Evolutionary conservation across 371 early-diverging fungal species (phyloP), one percentile per base, ranked within the genome.

Genomic region (Haplosporangium sp.): DNA sequence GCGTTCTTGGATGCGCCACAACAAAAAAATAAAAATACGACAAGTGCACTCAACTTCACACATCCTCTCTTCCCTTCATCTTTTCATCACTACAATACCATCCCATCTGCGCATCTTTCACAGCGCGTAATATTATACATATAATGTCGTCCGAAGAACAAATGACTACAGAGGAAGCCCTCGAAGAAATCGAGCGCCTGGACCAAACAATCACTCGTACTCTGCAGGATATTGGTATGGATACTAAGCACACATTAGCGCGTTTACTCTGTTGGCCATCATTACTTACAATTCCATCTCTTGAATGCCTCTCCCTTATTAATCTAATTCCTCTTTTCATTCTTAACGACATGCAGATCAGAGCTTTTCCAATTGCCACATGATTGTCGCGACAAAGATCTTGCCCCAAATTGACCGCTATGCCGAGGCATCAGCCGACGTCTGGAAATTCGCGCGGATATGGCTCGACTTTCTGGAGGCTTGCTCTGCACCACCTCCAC

Each of bases 131-230:
- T 29, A 29, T 29, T 29, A 1, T 29, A 29, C 45, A 45, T 45
- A 13, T 16, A 45, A 13, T 21, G 20, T 59, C 64, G 71, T 62
- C 70, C 10, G 45, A 48, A 20, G 11, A 40, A n/a, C 64, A 65
- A 41, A 46, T 55, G 65, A 54, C 72, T 4, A 68, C 72, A 13
- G 61, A 47, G 29, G 72, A 77, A 6, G 79, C 68, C 40, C 68
- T 77, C 58, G 79, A 77, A 37, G 79, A 77, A 45, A 77, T 72
- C 43, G 79, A 77, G 65, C 72, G 79, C 2, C 63, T 87, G 18
- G 84, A 89, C 12, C 89, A 89, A 54, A 77, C 81, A 56, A 83
- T 87, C 41, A 89, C 89, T 6, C 73, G 83, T 48, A 82, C 83
- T 14, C 63, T 89, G 18, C 86, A 86, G 70, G 82, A 80, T 12